A percentile compares a stretch with the other conserved stretches of the same genome.
These are phyloP conservation scores for Scheffersomyces cryptocercus DNA, from an alignment of 1,139 yeast genomes.

Conservation along the genomic window DNA sequence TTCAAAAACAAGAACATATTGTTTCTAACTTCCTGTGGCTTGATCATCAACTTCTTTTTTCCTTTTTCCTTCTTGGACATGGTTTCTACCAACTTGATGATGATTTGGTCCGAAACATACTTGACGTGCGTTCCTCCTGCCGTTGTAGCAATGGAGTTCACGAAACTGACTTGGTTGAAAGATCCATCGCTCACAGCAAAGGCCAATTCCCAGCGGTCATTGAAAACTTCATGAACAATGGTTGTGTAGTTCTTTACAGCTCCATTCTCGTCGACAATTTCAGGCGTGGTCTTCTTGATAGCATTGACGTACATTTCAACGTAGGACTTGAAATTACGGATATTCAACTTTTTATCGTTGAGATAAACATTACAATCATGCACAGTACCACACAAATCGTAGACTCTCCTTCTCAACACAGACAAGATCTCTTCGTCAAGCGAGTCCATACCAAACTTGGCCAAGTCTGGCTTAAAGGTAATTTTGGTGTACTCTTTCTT, in stretches of 20 bases:
- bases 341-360: conserved; percentile 70
- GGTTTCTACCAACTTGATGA: conserved; percentile 61
- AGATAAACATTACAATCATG: conserved; percentile 76
- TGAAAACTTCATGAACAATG: conserved; percentile 74
- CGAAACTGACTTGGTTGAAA: conserved; percentile 95
- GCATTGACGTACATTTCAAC: conserved; percentile 91
- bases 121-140: conserved; percentile 97
- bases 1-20: conserved; percentile 90
- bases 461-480: conserved; percentile 85
- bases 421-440: conserved; percentile 82
- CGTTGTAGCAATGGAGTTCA: conserved; percentile 96
- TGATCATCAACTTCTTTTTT: conserved; percentile 71
- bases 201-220: conserved; percentile 89
- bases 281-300: conserved; percentile 38
- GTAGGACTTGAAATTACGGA: conserved; percentile 79
- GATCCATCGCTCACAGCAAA: conserved; percentile 90
- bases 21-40: conserved; percentile 85
- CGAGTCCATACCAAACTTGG: conserved; percentile 78
- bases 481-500: conserved; percentile 82
- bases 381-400: conserved; percentile 95
- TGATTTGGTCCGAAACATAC: conserved; percentile 81
- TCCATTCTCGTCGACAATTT: conserved; percentile 21
- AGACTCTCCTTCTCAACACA: conserved; percentile 89
- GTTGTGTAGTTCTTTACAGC: conserved; percentile 46
- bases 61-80: conserved; percentile 75